Conservation (phyloP, 139 green algal genomes). For the Picochlorum sp. region DNA sequence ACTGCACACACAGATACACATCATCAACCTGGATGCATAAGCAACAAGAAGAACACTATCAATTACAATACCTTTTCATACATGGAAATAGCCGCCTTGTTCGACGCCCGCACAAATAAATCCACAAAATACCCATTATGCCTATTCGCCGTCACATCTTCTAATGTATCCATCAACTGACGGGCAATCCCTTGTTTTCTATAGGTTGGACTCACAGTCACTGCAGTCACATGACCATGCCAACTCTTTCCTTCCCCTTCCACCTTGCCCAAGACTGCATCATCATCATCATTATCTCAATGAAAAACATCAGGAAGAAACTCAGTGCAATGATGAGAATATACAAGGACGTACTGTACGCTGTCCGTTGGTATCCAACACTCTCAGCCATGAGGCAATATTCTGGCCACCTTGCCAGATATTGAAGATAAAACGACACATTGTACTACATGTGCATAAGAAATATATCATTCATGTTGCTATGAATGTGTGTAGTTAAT, state of each 20-base stretch:
- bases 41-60: not conserved
- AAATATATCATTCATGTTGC: no score
- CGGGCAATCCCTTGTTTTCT: conserved; percentile 69
- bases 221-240: conserved; percentile 97
- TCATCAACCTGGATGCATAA: no score
- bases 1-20: conserved; percentile 19
- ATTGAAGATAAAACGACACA: conserved; percentile 90
- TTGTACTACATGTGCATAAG: conserved; percentile 67
- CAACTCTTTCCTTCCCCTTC: conserved; percentile 79
- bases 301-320: no score
- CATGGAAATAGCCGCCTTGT: conserved; percentile 86
- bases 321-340: no score
- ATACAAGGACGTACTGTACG: conserved; percentile 56
- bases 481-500: no score
- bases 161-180: conserved; percentile 86
- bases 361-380: conserved; percentile 59
- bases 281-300: no score
- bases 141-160: conserved; percentile 69
- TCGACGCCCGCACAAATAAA: conserved; percentile 93
- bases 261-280: conserved; percentile 81
- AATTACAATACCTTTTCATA: conserved; percentile 46
- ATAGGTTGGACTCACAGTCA: conserved; percentile 86
- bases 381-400: conserved; percentile 76
- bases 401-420: conserved; percentile 88
- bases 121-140: conserved; percentile 96